Evolutionary conservation across 345 rosid species (phyloP).

Genomic region (Eucalyptus erythrocorys): DNA sequence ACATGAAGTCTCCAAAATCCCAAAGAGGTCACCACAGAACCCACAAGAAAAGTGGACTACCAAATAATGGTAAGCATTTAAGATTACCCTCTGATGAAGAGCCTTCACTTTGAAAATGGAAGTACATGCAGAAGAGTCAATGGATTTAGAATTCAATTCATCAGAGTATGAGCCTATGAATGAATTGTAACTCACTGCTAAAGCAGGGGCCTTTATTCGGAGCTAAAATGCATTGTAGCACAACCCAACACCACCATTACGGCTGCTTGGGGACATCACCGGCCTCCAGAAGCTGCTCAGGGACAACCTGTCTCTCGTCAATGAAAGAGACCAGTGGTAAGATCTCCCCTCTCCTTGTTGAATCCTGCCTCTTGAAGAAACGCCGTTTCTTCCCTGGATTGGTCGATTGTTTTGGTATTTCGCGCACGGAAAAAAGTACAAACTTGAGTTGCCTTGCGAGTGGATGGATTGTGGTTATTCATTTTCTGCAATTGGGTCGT

Average conservation of each 20-base stretch:
- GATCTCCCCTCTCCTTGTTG: neutral
- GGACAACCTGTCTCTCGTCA: constrained; percentile 61
- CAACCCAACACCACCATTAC: constrained; percentile 56
- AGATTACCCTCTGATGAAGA: too few species aligned
- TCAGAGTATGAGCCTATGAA: too few species aligned
- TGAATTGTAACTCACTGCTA: too few species aligned
- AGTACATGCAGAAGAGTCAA: too few species aligned
- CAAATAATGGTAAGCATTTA: too few species aligned
- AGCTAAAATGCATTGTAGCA: too few species aligned
- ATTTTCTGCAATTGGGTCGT: neutral
- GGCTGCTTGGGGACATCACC: constrained; percentile 66
- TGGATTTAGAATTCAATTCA: too few species aligned
- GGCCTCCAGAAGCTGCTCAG: constrained; percentile 58
- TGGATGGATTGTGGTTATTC: neutral
- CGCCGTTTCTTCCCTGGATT: neutral
- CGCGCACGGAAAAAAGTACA: neutral
- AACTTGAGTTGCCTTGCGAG: neutral
- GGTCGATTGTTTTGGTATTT: neutral
- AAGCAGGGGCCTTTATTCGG: too few species aligned
- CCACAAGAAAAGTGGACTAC: too few species aligned
- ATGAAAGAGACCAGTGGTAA: constrained; percentile 79
- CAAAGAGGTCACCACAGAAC: too few species aligned
- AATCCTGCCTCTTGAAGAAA: neutral
- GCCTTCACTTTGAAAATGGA: too few species aligned
- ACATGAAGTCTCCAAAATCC: neutral